Conservation (phyloP, 1,139 yeast genomes). For the Pichia sp. region DNA sequence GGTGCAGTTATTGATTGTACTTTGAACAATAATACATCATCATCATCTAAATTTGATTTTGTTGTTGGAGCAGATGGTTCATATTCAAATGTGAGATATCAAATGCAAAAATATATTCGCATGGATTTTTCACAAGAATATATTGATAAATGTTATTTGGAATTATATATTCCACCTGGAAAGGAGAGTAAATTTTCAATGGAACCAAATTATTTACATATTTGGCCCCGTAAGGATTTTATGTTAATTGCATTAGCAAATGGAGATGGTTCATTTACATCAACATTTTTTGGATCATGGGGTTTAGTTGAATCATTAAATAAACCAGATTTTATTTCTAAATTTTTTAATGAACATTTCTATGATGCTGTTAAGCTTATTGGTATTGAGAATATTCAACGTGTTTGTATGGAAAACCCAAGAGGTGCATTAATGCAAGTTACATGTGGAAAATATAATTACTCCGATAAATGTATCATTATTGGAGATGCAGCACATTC, state of each 20-base stretch:
- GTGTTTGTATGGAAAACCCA: slow-evolving; percentile 57
- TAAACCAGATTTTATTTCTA: slow-evolving; percentile 32
- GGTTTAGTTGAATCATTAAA: slow-evolving; percentile 49
- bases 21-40: neutral
- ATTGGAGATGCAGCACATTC: slow-evolving; percentile 95
- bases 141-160: slow-evolving; percentile 80
- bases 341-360: slow-evolving; percentile 57
- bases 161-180: slow-evolving; percentile 64
- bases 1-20: slow-evolving; percentile 8
- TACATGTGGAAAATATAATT: slow-evolving; percentile 63
- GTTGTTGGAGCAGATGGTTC: slow-evolving; percentile 87
- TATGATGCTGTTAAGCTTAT: slow-evolving; percentile 69
- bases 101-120: slow-evolving; percentile 58
- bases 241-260: slow-evolving; percentile 92
- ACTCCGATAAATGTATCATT: slow-evolving; percentile 55
- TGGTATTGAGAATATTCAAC: slow-evolving; percentile 44
- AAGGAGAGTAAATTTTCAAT: slow-evolving; percentile 39
- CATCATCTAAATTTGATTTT: slow-evolving; percentile 36
- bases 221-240: slow-evolving; percentile 84
- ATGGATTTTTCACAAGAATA: slow-evolving; percentile 73
- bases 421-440: slow-evolving; percentile 71
- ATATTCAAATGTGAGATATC: slow-evolving; percentile 66
- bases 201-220: slow-evolving; percentile 76
- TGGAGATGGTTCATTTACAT: slow-evolving; percentile 78
- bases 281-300: slow-evolving; percentile 87